Evolutionary conservation across 1,284 basidiomycete genomes (phyloP).

Genomic region (Cutaneotrichosporon spelunceum): DNA sequence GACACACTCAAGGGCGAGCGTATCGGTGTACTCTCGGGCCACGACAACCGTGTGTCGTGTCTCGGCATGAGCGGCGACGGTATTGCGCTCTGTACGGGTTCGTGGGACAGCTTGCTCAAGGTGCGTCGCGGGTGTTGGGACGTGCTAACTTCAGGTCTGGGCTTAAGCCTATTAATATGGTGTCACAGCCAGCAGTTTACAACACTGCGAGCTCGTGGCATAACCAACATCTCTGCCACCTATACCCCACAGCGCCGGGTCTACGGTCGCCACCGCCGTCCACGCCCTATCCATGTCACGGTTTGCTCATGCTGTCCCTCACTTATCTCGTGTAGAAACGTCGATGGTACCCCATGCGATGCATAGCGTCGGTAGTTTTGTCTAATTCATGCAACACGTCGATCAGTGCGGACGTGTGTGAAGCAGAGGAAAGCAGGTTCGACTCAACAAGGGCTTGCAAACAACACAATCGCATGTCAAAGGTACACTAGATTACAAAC

Average conservation of each 20-base stretch:
- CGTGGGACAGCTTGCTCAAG: slow-evolving; percentile 95
- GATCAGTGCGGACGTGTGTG: not conserved
- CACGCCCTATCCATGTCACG: slow-evolving; percentile 3
- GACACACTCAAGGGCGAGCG: slow-evolving; percentile 97
- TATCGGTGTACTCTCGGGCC: slow-evolving; percentile 91
- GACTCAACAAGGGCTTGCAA: not conserved
- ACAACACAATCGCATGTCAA: not conserved
- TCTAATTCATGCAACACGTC: slow-evolving; percentile 4
- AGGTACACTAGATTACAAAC: not conserved
- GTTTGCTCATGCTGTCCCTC: slow-evolving; percentile 7
- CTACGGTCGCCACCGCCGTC: not conserved
- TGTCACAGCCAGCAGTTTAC: not conserved
- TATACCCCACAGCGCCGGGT: slow-evolving; percentile 2
- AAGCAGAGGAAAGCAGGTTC: not conserved
- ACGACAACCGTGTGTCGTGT: slow-evolving; percentile 96
- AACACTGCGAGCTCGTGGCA: not conserved
- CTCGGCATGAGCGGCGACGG: slow-evolving; percentile 93
- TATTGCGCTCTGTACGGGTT: slow-evolving; percentile 96
- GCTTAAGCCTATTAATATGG: slow-evolving; percentile 1
- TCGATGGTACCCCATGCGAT: slow-evolving; percentile 3
- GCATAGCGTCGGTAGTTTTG: slow-evolving; percentile 4
- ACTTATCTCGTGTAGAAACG: slow-evolving; percentile 8
- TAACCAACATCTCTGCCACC: not conserved
- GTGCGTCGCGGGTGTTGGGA: slow-evolving; percentile 51
- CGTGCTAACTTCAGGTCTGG: not conserved